Conservation (phyloP, 805 yeast genomes). For the Candida piceae region DNA sequence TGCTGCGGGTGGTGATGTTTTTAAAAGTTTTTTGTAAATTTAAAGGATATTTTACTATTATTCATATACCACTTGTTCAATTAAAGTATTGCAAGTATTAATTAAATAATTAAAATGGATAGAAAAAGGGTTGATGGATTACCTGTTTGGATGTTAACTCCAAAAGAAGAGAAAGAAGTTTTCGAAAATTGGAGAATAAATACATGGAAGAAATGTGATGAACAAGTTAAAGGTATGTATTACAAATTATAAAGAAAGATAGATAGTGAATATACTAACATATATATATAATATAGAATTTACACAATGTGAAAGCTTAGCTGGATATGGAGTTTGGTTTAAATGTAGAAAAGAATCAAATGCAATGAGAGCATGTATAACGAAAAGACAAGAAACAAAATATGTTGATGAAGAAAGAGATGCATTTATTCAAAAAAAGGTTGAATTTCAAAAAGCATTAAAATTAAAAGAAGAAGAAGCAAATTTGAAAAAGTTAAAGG, state of each 20-base stretch:
- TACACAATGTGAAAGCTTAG: slow-evolving; percentile 58
- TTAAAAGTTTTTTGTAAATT: too few relatives aligned
- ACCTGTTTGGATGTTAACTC: slow-evolving; percentile 74
- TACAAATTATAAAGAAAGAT: too few relatives aligned
- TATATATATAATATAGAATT: slow-evolving; percentile 32
- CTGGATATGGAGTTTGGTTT: slow-evolving; percentile 63
- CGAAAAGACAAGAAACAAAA: slow-evolving; percentile 52
- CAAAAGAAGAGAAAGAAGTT: slow-evolving; percentile 69
- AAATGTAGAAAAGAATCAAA: slow-evolving; percentile 56
- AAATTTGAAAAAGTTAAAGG: slow-evolving; percentile 3
- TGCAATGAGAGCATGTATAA: slow-evolving; percentile 59
- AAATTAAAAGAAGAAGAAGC: slow-evolving; percentile 7
- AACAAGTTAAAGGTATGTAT: slow-evolving; percentile 53
- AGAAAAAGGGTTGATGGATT: slow-evolving; percentile 33
- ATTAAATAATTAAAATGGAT: slow-evolving; percentile 13
- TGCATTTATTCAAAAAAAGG: slow-evolving; percentile 54
- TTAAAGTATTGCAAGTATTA: too few relatives aligned
- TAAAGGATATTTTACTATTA: too few relatives aligned
- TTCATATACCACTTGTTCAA: too few relatives aligned
- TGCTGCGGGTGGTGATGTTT: too few relatives aligned
- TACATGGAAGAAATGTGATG: slow-evolving; percentile 65
- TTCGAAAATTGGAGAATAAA: slow-evolving; percentile 64
- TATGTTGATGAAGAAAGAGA: slow-evolving; percentile 69
- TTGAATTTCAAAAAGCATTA: slow-evolving; percentile 31
- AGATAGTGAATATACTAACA: background rate